These are phyloP conservation scores for Leptodermis oblonga DNA, from an alignment of 257 asterid species.

Conservation along the genomic window DNA sequence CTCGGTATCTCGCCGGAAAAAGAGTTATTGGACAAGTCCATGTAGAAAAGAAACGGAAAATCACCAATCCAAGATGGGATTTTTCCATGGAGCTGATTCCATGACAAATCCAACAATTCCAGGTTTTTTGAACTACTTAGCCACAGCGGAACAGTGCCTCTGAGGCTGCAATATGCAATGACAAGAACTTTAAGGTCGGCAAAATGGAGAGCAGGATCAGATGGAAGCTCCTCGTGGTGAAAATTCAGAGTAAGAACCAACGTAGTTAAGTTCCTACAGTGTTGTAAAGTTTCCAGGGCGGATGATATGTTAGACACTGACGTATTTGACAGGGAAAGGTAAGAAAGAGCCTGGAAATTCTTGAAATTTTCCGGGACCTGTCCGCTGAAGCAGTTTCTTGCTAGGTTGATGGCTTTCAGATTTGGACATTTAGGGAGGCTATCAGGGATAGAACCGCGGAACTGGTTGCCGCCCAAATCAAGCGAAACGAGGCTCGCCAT, in stretches of 20 bases:
- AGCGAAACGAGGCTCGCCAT: constrained; percentile 70
- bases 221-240: constrained; percentile 48
- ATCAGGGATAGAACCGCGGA: constrained; percentile 53
- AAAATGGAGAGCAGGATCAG: constrained; percentile 41
- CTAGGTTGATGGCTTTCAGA: constrained; percentile 53
- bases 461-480: constrained; percentile 58
- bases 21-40: constrained; percentile 78
- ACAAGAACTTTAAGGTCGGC: constrained; percentile 49
- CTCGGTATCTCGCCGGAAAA: constrained; percentile 56
- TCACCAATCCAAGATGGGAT: constrained; percentile 72
- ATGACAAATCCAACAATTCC: constrained; percentile 65
- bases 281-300: constrained; percentile 53
- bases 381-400: constrained; percentile 46
- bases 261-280: constrained; percentile 58
- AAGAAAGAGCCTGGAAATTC: constrained; percentile 52
- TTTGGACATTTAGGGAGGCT: constrained; percentile 51
- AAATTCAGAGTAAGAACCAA: constrained; percentile 64
- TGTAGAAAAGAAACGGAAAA: constrained; percentile 53
- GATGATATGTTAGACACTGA: constrained; percentile 48
- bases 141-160: constrained; percentile 69
- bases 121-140: constrained; percentile 39
- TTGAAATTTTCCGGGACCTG: constrained; percentile 66
- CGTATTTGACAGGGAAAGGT: constrained; percentile 61
- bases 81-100: constrained; percentile 59
- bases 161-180: constrained; percentile 69